Conservation (phyloP, 2,329 filamentous ascomycete species). For the Calonectria montana region DNA sequence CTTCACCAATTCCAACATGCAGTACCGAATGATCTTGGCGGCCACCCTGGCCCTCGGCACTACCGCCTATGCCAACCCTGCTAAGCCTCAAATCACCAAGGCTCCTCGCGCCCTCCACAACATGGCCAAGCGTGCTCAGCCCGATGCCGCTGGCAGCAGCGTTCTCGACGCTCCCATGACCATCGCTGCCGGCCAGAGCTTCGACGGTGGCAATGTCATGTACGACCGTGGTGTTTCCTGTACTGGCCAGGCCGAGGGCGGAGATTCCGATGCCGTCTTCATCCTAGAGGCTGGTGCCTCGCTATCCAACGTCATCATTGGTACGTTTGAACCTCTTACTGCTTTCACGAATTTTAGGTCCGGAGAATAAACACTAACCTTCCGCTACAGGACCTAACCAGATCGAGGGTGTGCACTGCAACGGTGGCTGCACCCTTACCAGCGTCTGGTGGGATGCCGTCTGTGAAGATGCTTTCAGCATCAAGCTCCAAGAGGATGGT, state of each 20-base stretch:
- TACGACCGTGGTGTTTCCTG: conserved; percentile 43
- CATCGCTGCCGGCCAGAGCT: conserved; percentile 41
- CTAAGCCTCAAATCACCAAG: conserved; percentile 34
- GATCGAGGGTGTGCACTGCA: conserved; percentile 59
- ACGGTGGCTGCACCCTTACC: conserved; percentile 55
- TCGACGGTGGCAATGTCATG: conserved; percentile 44
- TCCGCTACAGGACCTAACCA: conserved; percentile 48
- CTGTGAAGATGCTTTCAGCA: conserved; percentile 57
- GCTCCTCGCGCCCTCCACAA: conserved; percentile 22
- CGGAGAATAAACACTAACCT: background rate
- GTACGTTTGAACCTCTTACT: conserved; percentile 30
- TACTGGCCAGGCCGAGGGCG: conserved; percentile 42
- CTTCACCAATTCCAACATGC: conserved; percentile 35
- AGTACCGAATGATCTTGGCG: conserved; percentile 42
- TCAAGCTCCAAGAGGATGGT: conserved; percentile 40
- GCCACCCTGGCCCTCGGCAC: conserved; percentile 39
- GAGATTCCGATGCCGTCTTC: conserved; percentile 55
- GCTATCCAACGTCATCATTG: conserved; percentile 60
- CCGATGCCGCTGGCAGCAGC: conserved; percentile 31
- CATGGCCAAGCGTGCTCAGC: conserved; percentile 35
- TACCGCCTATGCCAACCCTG: conserved; percentile 34
- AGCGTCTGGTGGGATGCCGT: conserved; percentile 62
- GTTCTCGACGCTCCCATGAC: conserved; percentile 40
- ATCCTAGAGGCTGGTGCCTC: conserved; percentile 54
- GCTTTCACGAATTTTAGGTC: background rate